These are phyloP conservation scores for Knoxia roxburghii DNA, from an alignment of 257 asterid genomes.

Conservation along the genomic window DNA sequence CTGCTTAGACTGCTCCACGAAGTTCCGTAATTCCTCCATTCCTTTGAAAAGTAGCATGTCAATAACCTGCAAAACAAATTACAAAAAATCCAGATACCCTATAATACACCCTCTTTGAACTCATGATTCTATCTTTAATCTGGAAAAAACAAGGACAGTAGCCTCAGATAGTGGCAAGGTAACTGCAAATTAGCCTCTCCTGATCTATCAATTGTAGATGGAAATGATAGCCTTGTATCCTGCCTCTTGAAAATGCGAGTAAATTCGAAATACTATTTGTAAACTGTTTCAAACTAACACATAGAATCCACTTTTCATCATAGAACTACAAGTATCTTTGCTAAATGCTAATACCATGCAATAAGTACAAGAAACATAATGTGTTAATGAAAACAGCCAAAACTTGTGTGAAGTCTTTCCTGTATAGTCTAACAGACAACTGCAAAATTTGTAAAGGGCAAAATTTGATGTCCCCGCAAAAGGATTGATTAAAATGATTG, in stretches of 20 bases:
- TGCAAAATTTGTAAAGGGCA: neutral
- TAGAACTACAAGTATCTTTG: neutral
- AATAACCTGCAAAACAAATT: slow-evolving; percentile 43
- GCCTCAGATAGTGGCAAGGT: neutral
- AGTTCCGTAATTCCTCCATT: slow-evolving; percentile 66
- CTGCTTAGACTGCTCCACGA: slow-evolving; percentile 89
- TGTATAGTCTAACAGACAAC: neutral
- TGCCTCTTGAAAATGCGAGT: neutral
- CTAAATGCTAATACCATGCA: neutral
- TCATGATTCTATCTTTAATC: too few relatives aligned
- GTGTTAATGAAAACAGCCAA: neutral
- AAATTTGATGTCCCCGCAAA: neutral
- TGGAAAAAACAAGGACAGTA: neutral
- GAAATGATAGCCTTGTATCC: neutral
- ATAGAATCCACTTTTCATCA: neutral
- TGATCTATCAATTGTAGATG: neutral
- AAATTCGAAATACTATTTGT: neutral
- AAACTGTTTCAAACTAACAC: neutral
- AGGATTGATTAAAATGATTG: too few relatives aligned
- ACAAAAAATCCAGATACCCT: neutral
- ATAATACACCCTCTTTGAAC: too few relatives aligned
- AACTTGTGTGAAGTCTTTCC: neutral
- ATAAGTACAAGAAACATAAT: neutral
- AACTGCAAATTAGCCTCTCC: neutral
- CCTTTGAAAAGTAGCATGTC: slow-evolving; percentile 89